Evolutionary conservation across 345 rosid species (phyloP), one percentile per base, ranked within the genome.

Genomic region (Eutrema heterophyllum): DNA sequence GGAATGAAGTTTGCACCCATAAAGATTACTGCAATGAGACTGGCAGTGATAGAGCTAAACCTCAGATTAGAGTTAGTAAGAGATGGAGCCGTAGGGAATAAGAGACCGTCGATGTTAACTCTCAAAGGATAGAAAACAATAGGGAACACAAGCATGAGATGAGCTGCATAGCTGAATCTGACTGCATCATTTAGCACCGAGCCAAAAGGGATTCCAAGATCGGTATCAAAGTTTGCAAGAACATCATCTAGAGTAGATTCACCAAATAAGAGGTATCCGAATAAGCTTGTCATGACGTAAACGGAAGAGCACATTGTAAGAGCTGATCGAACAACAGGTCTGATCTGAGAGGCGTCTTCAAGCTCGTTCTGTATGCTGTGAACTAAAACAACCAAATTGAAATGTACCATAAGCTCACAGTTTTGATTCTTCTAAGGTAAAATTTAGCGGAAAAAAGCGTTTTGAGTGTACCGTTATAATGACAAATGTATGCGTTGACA

Each of bases 131-230:
- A 85, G 84, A 95, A 95, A 69, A 89, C 87, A 26, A 95, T 64
- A 7, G 99, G 99, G 78, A 89, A 95, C 11, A 95, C 99, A 21
- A 95, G 92, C 96, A 92, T 89, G 60, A 95, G 92, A 73, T 95
- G 99, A 41, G 81, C 88, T 9, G 86, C 89, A 10, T 95, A 95
- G 76, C 97, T 92, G 55, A 89, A 85, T 70, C 99, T 93, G 69
- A 95, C 97, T 32, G 83, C 91, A 51, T 88, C 97, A 44, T 79
- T 87, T 41, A 94, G 87, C 16, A 88, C 51, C 41, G 85, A 78
- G 64, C 97, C 73, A 44, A 80, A 86, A 29, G 97, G 99, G 73
- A 95, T 86, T 16, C 92, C 87, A 57, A 95, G 96, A 79, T 88
- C 72, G 1, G 86, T 67, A 30, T 95, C 92, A 30, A 95, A 95